A percentile compares a stretch with the other conserved stretches of the same genome.
These are phyloP conservation scores for Roridomyces roridus DNA, from an alignment of 768 basidiomycete genomes.

Conservation along the genomic window DNA sequence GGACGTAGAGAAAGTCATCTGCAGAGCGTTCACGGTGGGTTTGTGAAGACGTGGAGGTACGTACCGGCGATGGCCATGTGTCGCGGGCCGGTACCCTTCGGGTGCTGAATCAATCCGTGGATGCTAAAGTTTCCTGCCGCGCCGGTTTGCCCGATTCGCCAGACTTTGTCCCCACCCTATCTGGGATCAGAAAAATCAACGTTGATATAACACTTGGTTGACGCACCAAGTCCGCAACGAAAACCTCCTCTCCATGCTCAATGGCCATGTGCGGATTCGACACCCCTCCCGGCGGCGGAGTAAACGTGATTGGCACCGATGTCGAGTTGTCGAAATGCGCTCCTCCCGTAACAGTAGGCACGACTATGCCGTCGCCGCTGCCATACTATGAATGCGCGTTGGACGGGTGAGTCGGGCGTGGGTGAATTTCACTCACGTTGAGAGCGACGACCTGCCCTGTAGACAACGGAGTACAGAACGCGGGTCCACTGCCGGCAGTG, in stretches of 20 bases:
- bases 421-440: slow-evolving; percentile 35
- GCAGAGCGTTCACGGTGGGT: too few relatives aligned
- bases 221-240: slow-evolving; percentile 64
- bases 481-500: slow-evolving; percentile 56
- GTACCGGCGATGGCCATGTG: slow-evolving; percentile 53
- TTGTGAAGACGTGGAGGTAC: too few relatives aligned
- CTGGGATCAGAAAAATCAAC: too few relatives aligned
- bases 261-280: slow-evolving; percentile 74
- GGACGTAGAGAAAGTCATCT: slow-evolving; percentile 48
- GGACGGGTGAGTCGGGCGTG: neutral
- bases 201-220: too few relatives aligned
- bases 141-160: slow-evolving; percentile 57
- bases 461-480: slow-evolving; percentile 54
- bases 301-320: slow-evolving; percentile 55
- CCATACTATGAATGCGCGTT: slow-evolving; percentile 43
- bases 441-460: slow-evolving; percentile 61
- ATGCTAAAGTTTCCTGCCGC: slow-evolving; percentile 53
- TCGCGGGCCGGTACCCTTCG: slow-evolving; percentile 65
- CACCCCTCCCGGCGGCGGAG: slow-evolving; percentile 41
- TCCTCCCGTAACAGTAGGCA: slow-evolving; percentile 49
- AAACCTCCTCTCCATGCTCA: slow-evolving; percentile 57
- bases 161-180: slow-evolving; percentile 68
- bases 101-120: slow-evolving; percentile 59
- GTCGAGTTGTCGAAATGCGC: slow-evolving; percentile 39
- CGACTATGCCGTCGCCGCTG: slow-evolving; percentile 57